A percentile compares a stretch with the other conserved stretches of the same genome.
phyloP scores from a whole-genome alignment of 1,284 basidiomycete species.

The Cryptococcus sp. region DNA sequence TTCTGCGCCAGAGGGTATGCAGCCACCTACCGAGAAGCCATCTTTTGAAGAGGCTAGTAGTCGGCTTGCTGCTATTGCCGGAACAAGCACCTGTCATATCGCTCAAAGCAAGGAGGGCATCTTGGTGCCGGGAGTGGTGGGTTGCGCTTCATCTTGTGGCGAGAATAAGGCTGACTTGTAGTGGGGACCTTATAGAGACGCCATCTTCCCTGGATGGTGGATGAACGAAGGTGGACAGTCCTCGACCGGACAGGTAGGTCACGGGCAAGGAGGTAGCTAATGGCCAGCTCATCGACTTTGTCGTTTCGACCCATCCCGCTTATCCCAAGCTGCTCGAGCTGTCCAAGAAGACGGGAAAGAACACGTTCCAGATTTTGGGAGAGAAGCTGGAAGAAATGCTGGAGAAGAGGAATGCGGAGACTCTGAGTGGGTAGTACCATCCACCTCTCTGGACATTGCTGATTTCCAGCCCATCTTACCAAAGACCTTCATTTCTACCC shows the following conservation, averaged over 20 bases:
- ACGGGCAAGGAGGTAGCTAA: no score
- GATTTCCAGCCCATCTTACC: constrained; percentile 63
- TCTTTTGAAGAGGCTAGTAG: constrained; percentile 68
- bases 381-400: constrained; percentile 66
- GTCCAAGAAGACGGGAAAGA: constrained; percentile 48
- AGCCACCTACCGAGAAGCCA: constrained; percentile 39
- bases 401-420: constrained; percentile 55
- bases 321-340: constrained; percentile 63
- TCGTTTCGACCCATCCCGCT: constrained; percentile 86
- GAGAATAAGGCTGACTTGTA: constrained; percentile 5
- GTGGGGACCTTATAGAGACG: constrained; percentile 88
- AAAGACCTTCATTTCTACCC: constrained; percentile 91
- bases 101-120: constrained; percentile 74
- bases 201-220: constrained; percentile 88
- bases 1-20: constrained; percentile 51
- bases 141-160: no score
- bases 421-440: constrained; percentile 49
- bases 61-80: constrained; percentile 86
- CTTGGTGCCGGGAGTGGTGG: constrained; percentile 66
- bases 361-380: constrained; percentile 59
- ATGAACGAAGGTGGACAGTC: constrained; percentile 99
- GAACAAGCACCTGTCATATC: constrained; percentile 93
- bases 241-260: constrained; percentile 92
- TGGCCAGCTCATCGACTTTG: constrained; percentile 84
- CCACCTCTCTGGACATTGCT: constrained; percentile 8